Evolutionary conservation across 2,329 filamentous ascomycete species (phyloP), one percentile per base, ranked within the genome.

Genomic region (Talaromyces verruculosus): DNA sequence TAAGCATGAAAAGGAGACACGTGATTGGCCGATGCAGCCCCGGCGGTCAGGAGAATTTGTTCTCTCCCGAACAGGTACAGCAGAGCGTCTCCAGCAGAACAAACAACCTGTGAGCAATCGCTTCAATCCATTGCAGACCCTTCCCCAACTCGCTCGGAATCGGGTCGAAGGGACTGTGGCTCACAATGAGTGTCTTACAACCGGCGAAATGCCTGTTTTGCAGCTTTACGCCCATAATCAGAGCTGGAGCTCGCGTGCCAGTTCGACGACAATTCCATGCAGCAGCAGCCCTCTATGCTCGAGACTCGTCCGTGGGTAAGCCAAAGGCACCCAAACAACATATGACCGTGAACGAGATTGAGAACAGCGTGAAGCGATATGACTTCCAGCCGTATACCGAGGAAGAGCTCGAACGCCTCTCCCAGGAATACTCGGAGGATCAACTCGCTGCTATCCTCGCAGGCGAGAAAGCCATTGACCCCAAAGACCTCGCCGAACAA

Each of bases 381-480:
- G 68, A 78, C 58, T 75, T 76, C 69, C 84, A 87, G 68, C 82
- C 85, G 15, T 95, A 93, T 80, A 88, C 87, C 15, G 79, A 84
- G 47, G 84, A 88, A 69, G 89, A 95, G 74, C 85, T 87, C 73
- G 83, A 84, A 67, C 73, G 79, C 22, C 83, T 97, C 66, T 79
- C 79, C 66, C 80, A 87, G 73, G 86, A 85, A 71, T 98, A 97
- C 82, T 91, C 92, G 0, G 84, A 89, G 17, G 87, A 90, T 76
- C 94, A 98, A 81, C 84, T 96, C 71, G 88, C 87, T 65, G 92
- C 93, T 65, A 88, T 98, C 75, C 84, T 91, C 79, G 90, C 91
- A 58, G 93, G 90, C 72, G 93, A 97, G 79, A 81, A 85, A 68
- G 87, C 90, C 70, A 88, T 97, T 76, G 85, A 90, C 74, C 82